A percentile compares a stretch with the other conserved stretches of the same genome.
Conservation (phyloP, 306 rosid species). For the Citrullus mucosospermus region DNA sequence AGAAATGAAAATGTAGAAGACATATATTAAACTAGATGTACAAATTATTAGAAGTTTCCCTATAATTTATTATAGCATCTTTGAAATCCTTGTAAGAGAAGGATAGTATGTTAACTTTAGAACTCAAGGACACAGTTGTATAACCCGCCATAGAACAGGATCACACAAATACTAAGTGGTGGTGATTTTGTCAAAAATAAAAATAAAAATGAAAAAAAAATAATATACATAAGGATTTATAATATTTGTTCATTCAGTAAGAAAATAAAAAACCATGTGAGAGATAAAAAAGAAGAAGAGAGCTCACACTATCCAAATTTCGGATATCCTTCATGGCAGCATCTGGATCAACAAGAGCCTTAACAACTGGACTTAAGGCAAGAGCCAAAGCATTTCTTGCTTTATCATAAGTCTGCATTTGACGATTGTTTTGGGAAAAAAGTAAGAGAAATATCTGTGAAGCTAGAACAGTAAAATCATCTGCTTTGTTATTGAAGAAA, state of each 20-base stretch:
- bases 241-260: slow-evolving; percentile 8
- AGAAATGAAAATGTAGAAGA: too few species aligned
- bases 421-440: slow-evolving; percentile 8
- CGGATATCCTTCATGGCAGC: slow-evolving; percentile 85
- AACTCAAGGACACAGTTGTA: too few species aligned
- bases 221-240: background rate
- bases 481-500: background rate
- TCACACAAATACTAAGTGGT: too few species aligned
- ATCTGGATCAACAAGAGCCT: slow-evolving; percentile 90
- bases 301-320: slow-evolving; percentile 69
- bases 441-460: background rate
- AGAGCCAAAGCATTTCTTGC: slow-evolving; percentile 98
- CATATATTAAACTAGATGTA: too few species aligned
- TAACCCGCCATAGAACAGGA: too few species aligned
- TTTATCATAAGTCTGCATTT: slow-evolving; percentile 77
- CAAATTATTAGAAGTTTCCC: too few species aligned
- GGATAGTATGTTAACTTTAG: too few species aligned
- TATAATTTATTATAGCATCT: too few species aligned
- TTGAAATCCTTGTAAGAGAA: too few species aligned
- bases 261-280: background rate
- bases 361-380: slow-evolving; percentile 94
- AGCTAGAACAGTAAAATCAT: background rate
- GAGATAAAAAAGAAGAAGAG: background rate
- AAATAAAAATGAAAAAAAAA: too few species aligned
- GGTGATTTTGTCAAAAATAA: too few species aligned